Conservation (phyloP, 192 early-diverging fungal species). For the Backusella tuberculispora region DNA sequence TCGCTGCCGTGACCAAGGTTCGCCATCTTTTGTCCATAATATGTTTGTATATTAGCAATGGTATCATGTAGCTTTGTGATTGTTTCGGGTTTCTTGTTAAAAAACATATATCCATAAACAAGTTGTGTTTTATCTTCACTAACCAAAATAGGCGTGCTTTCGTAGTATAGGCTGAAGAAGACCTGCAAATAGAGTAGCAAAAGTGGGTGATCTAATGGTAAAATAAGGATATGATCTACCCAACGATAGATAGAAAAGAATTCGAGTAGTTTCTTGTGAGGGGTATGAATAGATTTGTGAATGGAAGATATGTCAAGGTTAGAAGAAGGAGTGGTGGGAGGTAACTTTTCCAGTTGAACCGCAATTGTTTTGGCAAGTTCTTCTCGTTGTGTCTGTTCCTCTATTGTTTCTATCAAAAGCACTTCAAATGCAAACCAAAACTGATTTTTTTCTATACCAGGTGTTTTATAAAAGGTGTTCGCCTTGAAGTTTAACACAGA, state of each 20-base stretch:
- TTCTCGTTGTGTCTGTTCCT: constrained; percentile 40
- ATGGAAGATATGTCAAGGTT: constrained; percentile 14
- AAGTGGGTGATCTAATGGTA: constrained; percentile 45
- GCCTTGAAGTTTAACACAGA: constrained; percentile 48
- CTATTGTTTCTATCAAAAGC: constrained; percentile 44
- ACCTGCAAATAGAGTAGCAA: constrained; percentile 51
- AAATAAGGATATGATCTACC: constrained; percentile 50
- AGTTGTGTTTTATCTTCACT: constrained; percentile 18
- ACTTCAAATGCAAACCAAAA: constrained; percentile 56
- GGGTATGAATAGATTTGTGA: constrained; percentile 39
- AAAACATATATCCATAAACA: constrained; percentile 43
- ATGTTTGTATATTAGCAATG: constrained; percentile 43
- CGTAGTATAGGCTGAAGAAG: constrained; percentile 57
- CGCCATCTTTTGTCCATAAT: constrained; percentile 37
- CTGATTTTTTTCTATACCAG: constrained; percentile 46
- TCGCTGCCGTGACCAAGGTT: constrained; percentile 1
- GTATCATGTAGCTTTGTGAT: constrained; percentile 44
- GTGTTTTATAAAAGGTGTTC: constrained; percentile 46
- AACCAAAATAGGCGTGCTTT: constrained; percentile 18
- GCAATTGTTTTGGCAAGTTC: constrained; percentile 28
- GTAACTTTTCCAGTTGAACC: neutral
- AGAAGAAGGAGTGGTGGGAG: neutral
- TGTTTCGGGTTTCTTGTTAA: constrained; percentile 41
- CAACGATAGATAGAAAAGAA: constrained; percentile 55
- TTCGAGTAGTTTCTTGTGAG: constrained; percentile 44